Conservation (phyloP, 2,329 filamentous ascomycete species). For the Cladophialophora yegresii region DNA sequence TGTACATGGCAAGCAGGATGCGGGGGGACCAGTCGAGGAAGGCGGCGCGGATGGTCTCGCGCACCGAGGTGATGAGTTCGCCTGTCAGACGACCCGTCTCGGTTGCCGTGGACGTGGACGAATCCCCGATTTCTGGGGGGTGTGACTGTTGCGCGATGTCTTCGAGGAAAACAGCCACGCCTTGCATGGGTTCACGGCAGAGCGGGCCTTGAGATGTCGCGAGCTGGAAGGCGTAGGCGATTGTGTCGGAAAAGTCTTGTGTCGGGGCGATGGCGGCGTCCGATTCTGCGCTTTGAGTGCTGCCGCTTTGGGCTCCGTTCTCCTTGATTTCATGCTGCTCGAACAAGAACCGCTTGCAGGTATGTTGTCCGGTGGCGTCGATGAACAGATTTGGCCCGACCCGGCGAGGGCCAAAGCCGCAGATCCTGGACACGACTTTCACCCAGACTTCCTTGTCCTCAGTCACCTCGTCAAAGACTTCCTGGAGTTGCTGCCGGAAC, state of each 20-base stretch:
- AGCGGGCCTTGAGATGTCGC: constrained; percentile 85
- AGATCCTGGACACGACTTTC: constrained; percentile 74
- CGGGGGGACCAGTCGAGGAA: constrained; percentile 96
- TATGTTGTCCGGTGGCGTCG: constrained; percentile 72
- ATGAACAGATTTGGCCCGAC: constrained; percentile 87
- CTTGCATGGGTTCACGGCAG: constrained; percentile 90
- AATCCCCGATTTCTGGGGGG: constrained; percentile 44
- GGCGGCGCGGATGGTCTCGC: constrained; percentile 76
- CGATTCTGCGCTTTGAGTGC: constrained; percentile 32
- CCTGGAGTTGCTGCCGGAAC: constrained; percentile 71
- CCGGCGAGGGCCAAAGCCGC: constrained; percentile 84
- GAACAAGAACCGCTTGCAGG: constrained; percentile 66
- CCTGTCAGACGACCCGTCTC: constrained; percentile 82
- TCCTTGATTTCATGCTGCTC: constrained; percentile 39
- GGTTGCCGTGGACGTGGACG: constrained; percentile 43
- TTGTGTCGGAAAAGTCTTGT: constrained; percentile 82
- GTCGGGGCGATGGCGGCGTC: constrained; percentile 51
- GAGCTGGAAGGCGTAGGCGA: constrained; percentile 91
- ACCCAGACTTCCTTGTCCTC: constrained; percentile 76
- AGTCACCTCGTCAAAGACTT: constrained; percentile 69
- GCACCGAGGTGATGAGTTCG: constrained; percentile 87
- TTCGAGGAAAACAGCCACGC: constrained; percentile 87
- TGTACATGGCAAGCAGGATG: constrained; percentile 97
- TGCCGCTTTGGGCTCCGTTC: constrained; percentile 12
- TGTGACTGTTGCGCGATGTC: constrained; percentile 61